Conservation (phyloP, 2,329 filamentous ascomycete genomes). For the Blastomyces gilchristii region DNA sequence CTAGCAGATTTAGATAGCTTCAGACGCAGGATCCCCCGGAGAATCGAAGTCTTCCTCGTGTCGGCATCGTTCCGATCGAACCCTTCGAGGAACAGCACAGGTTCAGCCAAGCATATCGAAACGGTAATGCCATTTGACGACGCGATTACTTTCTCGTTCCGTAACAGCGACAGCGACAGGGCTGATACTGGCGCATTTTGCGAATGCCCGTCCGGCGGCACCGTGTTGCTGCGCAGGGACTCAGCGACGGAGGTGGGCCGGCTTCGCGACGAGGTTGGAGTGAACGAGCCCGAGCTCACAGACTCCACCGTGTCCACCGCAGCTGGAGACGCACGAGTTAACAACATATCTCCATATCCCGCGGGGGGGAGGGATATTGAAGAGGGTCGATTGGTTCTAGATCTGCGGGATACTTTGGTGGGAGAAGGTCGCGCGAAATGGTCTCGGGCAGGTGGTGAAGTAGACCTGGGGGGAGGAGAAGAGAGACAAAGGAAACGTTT, state of each 20-base stretch:
- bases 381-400: constrained; percentile 12
- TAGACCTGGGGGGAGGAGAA: constrained; percentile 11
- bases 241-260: constrained; percentile 8
- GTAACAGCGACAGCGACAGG: constrained; percentile 17
- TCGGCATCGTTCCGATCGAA: constrained; percentile 42
- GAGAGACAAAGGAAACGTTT: constrained; percentile 36
- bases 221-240: background rate
- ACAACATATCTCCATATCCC: constrained; percentile 27
- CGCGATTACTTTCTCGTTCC: constrained; percentile 39
- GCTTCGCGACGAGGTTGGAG: background rate
- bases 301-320: constrained; percentile 6
- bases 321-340: constrained; percentile 12
- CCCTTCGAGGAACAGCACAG: constrained; percentile 40
- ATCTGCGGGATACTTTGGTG: constrained; percentile 16
- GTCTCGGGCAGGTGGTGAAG: constrained; percentile 14
- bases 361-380: constrained; percentile 26
- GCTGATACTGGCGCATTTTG: constrained; percentile 8
- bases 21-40: constrained; percentile 73
- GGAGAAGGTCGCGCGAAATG: constrained; percentile 15
- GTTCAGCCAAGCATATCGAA: constrained; percentile 39
- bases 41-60: constrained; percentile 62
- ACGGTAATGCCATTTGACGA: constrained; percentile 41
- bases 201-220: no score
- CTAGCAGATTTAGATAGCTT: constrained; percentile 83
- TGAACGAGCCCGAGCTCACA: background rate